Percentiles rank a stretch among this genome's conserved stretches.
These are phyloP conservation scores for Leishmania martiniquensis DNA, from an alignment of 208 protist species.

Conservation along the genomic window DNA sequence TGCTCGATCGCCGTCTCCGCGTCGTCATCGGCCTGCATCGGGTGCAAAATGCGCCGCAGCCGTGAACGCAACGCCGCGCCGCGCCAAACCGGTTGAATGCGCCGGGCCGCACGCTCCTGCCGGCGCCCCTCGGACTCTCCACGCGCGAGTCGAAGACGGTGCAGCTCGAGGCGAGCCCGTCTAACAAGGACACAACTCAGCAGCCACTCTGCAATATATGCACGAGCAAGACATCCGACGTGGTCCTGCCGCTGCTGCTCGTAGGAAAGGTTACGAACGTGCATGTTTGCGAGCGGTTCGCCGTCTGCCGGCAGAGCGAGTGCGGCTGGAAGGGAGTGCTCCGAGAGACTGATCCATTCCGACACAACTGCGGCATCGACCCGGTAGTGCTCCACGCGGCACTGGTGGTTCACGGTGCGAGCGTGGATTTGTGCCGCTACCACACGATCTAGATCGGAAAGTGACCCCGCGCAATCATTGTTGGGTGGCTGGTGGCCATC, in stretches of 20 bases:
- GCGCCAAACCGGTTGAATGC: conserved; percentile 87
- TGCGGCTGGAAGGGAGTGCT: neutral
- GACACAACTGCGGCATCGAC: conserved; percentile 4
- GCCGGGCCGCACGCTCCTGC: conserved; percentile 52
- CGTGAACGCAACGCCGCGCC: conserved; percentile 76
- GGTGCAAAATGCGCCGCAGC: conserved; percentile 55
- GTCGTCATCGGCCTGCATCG: conserved; percentile 9
- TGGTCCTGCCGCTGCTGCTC: conserved; percentile 10
- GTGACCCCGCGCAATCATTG: neutral
- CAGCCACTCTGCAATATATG: conserved; percentile 31
- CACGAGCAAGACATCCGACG: conserved; percentile 8
- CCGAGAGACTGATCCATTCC: conserved; percentile 5
- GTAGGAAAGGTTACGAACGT: conserved; percentile 19
- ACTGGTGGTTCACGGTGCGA: conserved; percentile 13
- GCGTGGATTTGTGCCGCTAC: conserved; percentile 20
- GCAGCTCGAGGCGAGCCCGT: conserved; percentile 15
- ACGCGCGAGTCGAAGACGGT: neutral
- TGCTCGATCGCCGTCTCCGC: conserved; percentile 44
- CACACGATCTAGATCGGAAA: conserved; percentile 4
- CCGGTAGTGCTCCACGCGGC: neutral
- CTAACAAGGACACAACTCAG: conserved; percentile 9
- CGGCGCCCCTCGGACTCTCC: conserved; percentile 32
- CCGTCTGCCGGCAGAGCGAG: neutral
- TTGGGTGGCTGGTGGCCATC: neutral
- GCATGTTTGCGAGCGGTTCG: neutral